phyloP scores from a whole-genome alignment of 148 eudicot species.

The Camellia sinensis region DNA sequence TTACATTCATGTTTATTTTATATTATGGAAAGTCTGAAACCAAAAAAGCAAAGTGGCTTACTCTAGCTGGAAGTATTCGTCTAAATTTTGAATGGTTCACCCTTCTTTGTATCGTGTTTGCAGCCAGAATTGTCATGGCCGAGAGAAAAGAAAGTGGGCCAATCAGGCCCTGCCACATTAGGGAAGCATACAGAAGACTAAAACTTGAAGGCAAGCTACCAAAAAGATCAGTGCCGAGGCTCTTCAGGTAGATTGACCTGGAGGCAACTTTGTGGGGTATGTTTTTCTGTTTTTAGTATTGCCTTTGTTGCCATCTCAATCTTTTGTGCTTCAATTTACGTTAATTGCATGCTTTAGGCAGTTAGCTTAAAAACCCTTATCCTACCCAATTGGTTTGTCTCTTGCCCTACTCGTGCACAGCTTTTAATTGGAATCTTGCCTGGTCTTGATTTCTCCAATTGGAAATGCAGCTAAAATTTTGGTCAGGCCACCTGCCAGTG shows the following conservation, averaged over 20 bases:
- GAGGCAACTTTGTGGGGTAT: neutral
- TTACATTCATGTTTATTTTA: neutral
- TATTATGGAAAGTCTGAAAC: conserved; percentile 2
- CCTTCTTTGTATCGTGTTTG: conserved; percentile 14
- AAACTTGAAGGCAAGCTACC: conserved; percentile 91
- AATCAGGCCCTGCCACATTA: conserved; percentile 84
- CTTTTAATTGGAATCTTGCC: neutral
- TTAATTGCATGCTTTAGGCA: neutral
- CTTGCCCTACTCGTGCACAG: neutral
- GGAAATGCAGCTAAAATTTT: neutral
- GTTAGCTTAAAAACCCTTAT: neutral
- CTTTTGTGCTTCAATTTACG: neutral
- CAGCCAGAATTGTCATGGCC: conserved; percentile 80
- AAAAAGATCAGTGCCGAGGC: conserved; percentile 77
- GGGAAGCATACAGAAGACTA: conserved; percentile 85
- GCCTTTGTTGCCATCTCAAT: neutral
- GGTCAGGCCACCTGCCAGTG: neutral
- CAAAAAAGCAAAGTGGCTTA: neutral
- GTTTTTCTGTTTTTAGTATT: conserved; percentile 4
- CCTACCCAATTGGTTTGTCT: neutral
- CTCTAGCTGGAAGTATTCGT: neutral
- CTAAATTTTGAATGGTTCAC: neutral
- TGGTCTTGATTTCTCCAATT: neutral
- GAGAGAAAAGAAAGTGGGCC: conserved; percentile 90
- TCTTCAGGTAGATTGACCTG: conserved; percentile 55